Evolutionary conservation across 1,139 yeast species (phyloP), one percentile per base, ranked within the genome.

Genomic region (Protomyces lactucae-debilis): DNA sequence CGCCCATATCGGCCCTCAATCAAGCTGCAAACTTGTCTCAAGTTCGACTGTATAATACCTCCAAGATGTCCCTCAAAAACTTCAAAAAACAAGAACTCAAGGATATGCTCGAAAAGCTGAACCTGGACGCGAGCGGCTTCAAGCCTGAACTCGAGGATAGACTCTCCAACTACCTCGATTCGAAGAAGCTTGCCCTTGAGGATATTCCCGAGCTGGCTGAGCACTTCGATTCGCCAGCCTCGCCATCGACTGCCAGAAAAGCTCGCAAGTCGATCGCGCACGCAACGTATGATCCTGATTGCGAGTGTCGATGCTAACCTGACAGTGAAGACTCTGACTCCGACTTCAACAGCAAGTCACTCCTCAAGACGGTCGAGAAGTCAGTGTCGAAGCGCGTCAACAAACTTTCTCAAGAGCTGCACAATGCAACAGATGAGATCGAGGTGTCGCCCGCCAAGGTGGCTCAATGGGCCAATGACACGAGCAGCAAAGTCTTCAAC

Each of bases 101-200:
- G 45, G 57, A 52, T 43, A 52, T 59, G 56, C 43, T 51, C 28
- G 52, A 52, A 37, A 52, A 52, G 57, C 57, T 59, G 12, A 43
- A 37, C 23, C 52, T 59, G 25, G 45, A 37, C 43, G 63, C 45
- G 5, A 55, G 39, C 16, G 64, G 64, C 8, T 43, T 54, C 23
- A 60, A 55, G 25, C 45, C 36, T 16, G 64, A 60, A 12, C 55
- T 60, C 53, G 64, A 60, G 55, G 64, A 54, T 25, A 25, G 64
- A 4, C 32, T 60, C 16, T 57, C 54, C 37, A 23, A 25, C 28
- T 60, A 60, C 25, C 55, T 60, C 52, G 64, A 60, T n/a, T 21
- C 18, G 35, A 46, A 52, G 35, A 57, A 48, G 46, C 16, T 35
- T 37, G 40, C 52, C 3, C 23, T 55, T 28, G 64, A 60, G 23